Percentiles rank a stretch among this genome's conserved stretches.
These are phyloP conservation scores for Prosopis cineraria DNA, from an alignment of 306 rosid genomes.

Conservation along the genomic window DNA sequence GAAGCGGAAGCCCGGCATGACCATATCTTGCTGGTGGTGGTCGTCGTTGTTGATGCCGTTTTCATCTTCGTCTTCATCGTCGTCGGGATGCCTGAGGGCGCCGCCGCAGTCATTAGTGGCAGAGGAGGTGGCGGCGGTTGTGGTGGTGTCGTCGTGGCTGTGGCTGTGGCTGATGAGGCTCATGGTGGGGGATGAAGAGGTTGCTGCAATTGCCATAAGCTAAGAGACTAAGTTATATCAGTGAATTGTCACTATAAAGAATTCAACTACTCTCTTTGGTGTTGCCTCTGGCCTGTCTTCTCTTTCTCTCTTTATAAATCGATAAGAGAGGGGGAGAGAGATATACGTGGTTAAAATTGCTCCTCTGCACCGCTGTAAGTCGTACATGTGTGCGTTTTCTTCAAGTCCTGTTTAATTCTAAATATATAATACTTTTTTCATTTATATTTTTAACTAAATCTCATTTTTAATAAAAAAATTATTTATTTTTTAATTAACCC, in stretches of 20 bases:
- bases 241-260: not conserved
- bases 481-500: too few relatives aligned
- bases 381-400: too few relatives aligned
- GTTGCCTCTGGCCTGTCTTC: too few relatives aligned
- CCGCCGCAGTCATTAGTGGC: not conserved
- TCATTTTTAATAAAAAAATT: too few relatives aligned
- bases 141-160: constrained; percentile 30
- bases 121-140: constrained; percentile 13
- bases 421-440: too few relatives aligned
- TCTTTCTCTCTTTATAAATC: not conserved
- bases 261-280: not conserved
- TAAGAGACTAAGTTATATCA: not conserved
- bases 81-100: not conserved
- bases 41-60: constrained; percentile 25
- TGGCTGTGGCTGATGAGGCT: constrained; percentile 43
- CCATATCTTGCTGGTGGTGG: constrained; percentile 83
- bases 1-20: constrained; percentile 96
- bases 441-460: too few relatives aligned
- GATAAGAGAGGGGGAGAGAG: not conserved
- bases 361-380: too few relatives aligned
- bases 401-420: too few relatives aligned
- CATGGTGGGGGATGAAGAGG: constrained; percentile 45
- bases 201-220: constrained; percentile 73
- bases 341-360: not conserved
- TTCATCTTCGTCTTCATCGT: not conserved